Evolutionary conservation across 2,329 filamentous ascomycete species (phyloP).

Genomic region (Fusarium denticulatum): DNA sequence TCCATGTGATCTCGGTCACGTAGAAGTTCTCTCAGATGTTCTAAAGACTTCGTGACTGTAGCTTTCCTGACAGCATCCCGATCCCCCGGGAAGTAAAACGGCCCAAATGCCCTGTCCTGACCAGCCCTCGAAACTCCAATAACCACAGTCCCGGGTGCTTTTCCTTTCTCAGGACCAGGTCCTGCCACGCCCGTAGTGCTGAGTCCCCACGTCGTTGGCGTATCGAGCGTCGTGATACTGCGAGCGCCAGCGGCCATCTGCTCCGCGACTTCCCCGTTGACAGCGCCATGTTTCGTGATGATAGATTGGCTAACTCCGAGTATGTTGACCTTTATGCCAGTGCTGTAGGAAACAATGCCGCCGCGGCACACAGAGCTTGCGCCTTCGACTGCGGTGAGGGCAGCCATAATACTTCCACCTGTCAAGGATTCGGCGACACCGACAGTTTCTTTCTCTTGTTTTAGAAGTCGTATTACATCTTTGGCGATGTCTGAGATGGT

Average conservation of each 20-base stretch:
- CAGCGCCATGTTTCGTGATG: constrained; percentile 17
- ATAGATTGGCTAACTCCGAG: constrained; percentile 34
- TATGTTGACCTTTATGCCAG: constrained; percentile 42
- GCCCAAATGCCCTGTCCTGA: constrained; percentile 3
- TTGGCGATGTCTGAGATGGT: constrained; percentile 22
- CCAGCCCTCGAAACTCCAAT: constrained; percentile 23
- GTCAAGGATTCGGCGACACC: constrained; percentile 48
- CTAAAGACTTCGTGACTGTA: background rate
- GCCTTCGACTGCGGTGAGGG: constrained; percentile 45
- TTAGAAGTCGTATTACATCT: constrained; percentile 26
- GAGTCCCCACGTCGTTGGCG: constrained; percentile 32
- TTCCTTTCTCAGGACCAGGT: constrained; percentile 20
- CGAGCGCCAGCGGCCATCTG: constrained; percentile 34
- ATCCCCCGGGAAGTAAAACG: constrained; percentile 27
- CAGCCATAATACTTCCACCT: constrained; percentile 46
- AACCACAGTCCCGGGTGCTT: constrained; percentile 27
- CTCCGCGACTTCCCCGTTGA: constrained; percentile 30
- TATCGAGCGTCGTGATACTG: constrained; percentile 17
- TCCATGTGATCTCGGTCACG: background rate
- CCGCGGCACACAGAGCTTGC: constrained; percentile 47
- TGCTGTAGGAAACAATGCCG: constrained; percentile 48
- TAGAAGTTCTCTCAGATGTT: constrained; percentile 17
- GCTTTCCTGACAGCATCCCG: constrained; percentile 16
- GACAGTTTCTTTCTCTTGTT: constrained; percentile 39
- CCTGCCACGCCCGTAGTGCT: constrained; percentile 29